phyloP scores from a whole-genome alignment of 176 grass and related monocot genomes.

The Bromus sterilis region DNA sequence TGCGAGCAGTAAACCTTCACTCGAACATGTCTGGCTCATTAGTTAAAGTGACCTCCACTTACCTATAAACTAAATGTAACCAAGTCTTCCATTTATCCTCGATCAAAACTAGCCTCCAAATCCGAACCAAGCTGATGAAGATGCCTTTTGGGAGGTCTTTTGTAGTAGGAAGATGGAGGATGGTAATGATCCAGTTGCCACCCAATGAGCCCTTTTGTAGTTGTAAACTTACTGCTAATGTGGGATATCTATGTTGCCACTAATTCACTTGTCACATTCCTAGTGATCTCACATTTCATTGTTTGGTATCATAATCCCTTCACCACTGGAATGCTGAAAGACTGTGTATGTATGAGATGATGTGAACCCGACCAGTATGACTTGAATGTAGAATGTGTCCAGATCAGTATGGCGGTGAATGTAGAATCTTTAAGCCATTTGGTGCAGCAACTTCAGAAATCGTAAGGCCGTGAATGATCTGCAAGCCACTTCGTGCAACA shows the following conservation, averaged over 20 bases:
- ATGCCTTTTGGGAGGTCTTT: too few species aligned
- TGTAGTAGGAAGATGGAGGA: background rate
- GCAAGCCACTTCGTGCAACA: background rate
- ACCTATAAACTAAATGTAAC: too few species aligned
- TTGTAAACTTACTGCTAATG: conserved; percentile 19
- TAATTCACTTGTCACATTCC: background rate
- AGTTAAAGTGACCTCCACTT: too few species aligned
- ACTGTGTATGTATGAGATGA: background rate
- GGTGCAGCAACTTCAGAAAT: background rate
- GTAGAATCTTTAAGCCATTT: background rate
- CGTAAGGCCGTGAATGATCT: background rate
- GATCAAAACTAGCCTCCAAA: too few species aligned
- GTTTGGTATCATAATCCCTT: background rate
- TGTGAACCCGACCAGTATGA: background rate
- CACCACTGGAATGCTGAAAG: background rate
- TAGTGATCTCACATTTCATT: conserved; percentile 5
- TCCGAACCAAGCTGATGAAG: background rate
- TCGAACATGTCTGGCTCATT: too few species aligned
- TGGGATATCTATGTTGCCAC: background rate
- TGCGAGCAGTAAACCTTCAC: too few species aligned
- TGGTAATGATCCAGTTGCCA: conserved; percentile 31
- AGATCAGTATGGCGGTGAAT: background rate
- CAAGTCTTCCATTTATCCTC: too few species aligned
- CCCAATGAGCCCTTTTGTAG: background rate
- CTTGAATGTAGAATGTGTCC: background rate